These are phyloP conservation scores for Vigna radiata DNA, from an alignment of 306 rosid genomes.

Conservation along the genomic window DNA sequence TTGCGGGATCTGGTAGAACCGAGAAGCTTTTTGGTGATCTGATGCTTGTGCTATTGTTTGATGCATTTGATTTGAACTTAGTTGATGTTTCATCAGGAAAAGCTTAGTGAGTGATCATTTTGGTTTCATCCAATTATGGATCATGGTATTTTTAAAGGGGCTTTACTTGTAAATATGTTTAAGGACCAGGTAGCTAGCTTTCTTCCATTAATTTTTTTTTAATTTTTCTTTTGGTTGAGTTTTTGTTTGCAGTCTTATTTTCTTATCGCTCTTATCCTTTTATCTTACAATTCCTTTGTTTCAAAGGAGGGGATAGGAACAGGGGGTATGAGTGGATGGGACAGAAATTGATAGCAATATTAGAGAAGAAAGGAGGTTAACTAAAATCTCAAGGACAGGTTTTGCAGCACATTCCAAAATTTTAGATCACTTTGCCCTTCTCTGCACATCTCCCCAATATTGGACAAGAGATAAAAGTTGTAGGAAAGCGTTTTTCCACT, in stretches of 20 bases:
- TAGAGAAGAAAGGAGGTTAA: background rate
- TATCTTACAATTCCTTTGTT: background rate
- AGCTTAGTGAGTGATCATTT: background rate
- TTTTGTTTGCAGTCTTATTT: background rate
- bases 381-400: background rate
- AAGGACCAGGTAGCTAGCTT: background rate
- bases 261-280: background rate
- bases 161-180: background rate
- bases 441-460: background rate
- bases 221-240: background rate
- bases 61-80: slow-evolving; percentile 3
- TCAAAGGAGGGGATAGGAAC: background rate
- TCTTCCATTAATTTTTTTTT: background rate
- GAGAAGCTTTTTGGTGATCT: background rate
- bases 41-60: background rate
- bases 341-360: background rate
- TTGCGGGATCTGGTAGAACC: background rate
- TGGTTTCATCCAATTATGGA: background rate
- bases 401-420: background rate
- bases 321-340: background rate
- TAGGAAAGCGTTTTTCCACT: background rate
- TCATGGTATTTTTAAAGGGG: background rate
- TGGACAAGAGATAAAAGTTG: background rate
- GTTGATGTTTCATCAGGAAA: background rate
- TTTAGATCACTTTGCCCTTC: background rate